Base-by-base conservation (phyloP, 2,329 filamentous ascomycete genomes). In the Diaporthe sp. region DNA sequence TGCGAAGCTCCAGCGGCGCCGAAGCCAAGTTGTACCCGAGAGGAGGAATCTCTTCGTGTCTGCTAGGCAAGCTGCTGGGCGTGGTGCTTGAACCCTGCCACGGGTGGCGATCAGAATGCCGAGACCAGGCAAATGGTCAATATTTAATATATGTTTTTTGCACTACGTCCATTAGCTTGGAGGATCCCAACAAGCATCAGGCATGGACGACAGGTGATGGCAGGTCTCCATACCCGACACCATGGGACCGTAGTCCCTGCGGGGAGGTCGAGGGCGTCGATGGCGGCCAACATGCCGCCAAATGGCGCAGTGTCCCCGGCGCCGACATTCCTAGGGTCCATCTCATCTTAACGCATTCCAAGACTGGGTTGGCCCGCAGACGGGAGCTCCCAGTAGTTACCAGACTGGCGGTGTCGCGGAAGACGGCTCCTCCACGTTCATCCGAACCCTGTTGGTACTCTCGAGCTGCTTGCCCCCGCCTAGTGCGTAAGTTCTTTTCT, bases 341-440 rank as follows among this genome's bases (percentile, higher is more conserved):
- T 37, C 59, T 63, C 42, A 35, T 63, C 42, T 63, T 30, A 51
- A 63, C 58, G 59, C 61, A 66, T 66, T 66, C 61, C 44, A 50
- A 50, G 61, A n/a, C 61, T 66, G 32, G 50, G 50, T 56, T 30
- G 59, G n/a, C 19, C 73, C 56, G 73, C 63, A 75, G 9, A 58
- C 73, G 73, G 73, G 70, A 75, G 58, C 70, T 65, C 71, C 73
- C 73, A 70, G 42, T 53, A 63, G 55, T 51, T 73, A 58, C 70
- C 73, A 59, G 17, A 22, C 71, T 75, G 73, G 66, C 73, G 72
- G 66, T 59, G 66, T 73, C 66, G 72, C 47, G 17, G 53, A 58
- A 70, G 55, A 47, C 71, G 39, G 55, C 55, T 44, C 35, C 30
- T 51, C 50, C 69, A 61, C 47, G 35, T 35, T 35, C 63, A 71